phyloP scores from a whole-genome alignment of 2,329 filamentous ascomycete genomes.

The Cladosporium sp. region DNA sequence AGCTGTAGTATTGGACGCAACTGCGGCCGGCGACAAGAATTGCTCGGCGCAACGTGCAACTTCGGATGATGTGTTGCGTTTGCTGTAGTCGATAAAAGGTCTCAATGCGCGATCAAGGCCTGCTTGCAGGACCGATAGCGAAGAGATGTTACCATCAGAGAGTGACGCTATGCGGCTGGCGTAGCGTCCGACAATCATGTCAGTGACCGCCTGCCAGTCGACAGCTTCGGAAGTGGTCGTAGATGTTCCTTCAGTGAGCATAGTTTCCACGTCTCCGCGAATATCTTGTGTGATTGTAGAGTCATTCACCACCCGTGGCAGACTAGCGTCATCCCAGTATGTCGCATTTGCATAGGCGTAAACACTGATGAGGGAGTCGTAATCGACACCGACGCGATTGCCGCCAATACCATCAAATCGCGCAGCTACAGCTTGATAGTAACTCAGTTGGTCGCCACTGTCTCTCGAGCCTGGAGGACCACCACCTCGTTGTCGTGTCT shows the following conservation, averaged over 20 bases:
- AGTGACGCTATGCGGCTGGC: constrained; percentile 53
- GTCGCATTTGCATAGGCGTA: constrained; percentile 44
- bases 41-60: constrained; percentile 28
- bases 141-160: constrained; percentile 23
- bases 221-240: constrained; percentile 42
- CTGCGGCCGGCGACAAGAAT: neutral
- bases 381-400: constrained; percentile 47
- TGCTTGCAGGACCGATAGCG: constrained; percentile 22
- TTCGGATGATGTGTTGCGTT: constrained; percentile 42
- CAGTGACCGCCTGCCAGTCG: constrained; percentile 68
- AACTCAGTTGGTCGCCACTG: constrained; percentile 27
- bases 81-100: constrained; percentile 42
- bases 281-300: neutral
- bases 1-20: neutral
- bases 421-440: constrained; percentile 43
- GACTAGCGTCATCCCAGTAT: constrained; percentile 28
- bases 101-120: constrained; percentile 34
- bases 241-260: constrained; percentile 21
- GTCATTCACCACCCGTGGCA: neutral
- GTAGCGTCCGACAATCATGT: constrained; percentile 66
- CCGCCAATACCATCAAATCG: constrained; percentile 49
- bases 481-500: neutral
- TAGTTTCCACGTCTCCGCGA: neutral
- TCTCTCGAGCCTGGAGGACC: neutral
- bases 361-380: constrained; percentile 51